Evolutionary conservation across 148 eudicot genomes (phyloP), one percentile per base, ranked within the genome.

Genomic region (Fagopyrum esculentum): DNA sequence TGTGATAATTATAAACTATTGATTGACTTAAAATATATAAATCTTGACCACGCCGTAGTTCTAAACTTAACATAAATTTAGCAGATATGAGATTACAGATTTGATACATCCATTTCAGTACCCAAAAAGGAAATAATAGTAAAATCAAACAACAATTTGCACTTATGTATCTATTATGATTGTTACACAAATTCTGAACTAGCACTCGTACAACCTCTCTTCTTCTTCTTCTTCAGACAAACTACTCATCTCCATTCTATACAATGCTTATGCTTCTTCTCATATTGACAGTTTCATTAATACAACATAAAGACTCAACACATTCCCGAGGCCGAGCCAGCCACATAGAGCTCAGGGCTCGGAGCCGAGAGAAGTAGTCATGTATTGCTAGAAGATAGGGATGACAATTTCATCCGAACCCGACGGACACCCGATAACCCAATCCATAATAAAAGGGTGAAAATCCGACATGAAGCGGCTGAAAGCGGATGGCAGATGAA

Each of bases 301-400:
- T 30, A 7, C 69, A 63, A 6, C 69, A 11, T 63, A 44, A 43
- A 29, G 1, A 35, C 9, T 59, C 35, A 19, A 7, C 4, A 4
- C 16, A 75, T 45, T 66, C 78, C 10, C 72, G 55, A 46, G 78
- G 78, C 1, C 78, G 78, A 15, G 78, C 78, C 4, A 63, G 72
- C 78, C 78, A 75, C 11, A 75, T 47, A 63, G 78, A 75, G 69
- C 78, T 75, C 13, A 75, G 60, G 78, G 78, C 78, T 63, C 78
- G 72, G 49, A 75, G 78, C n/a, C 78, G 55, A 12, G 78, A 75
- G 48, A 66, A 48, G 40, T 75, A 75, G 48, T 75, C 78, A 46
- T 48, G 66, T 19, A 75, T 64, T 11, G 73, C 78, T 19, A 75
- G 61, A 44, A 76, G 47, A 22, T 22, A 22, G 26, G 26, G 26